Evolutionary conservation across 2,329 filamentous ascomycete species (phyloP).

Genomic region (Stagonosporopsis chrysanthemi): DNA sequence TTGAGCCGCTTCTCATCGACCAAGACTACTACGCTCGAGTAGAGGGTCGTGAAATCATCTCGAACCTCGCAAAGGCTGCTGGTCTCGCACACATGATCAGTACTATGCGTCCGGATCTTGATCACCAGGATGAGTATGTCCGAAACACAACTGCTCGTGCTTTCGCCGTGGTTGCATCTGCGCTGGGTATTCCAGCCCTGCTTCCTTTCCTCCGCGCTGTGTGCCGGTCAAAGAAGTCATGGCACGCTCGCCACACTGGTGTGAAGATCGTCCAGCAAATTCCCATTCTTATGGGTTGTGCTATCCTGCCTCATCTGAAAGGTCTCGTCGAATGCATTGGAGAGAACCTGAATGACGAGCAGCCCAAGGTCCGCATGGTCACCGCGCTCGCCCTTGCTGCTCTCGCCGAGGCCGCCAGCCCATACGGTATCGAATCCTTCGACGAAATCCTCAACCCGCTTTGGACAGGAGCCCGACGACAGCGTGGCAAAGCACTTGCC

Average conservation of each 20-base stretch:
- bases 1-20: slow-evolving; percentile 98
- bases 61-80: slow-evolving; percentile 94
- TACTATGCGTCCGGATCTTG: slow-evolving; percentile 98
- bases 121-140: slow-evolving; percentile 98
- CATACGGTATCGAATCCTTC: slow-evolving; percentile 98
- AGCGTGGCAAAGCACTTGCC: slow-evolving; percentile 93
- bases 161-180: slow-evolving; percentile 96
- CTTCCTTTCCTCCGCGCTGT: slow-evolving; percentile 95
- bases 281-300: slow-evolving; percentile 97
- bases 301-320: slow-evolving; percentile 92
- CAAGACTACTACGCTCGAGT: slow-evolving; percentile 99
- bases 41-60: slow-evolving; percentile 98
- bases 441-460: slow-evolving; percentile 96
- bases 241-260: slow-evolving; percentile 96
- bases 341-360: slow-evolving; percentile 94
- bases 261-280: slow-evolving; percentile 99
- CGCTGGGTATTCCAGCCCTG: slow-evolving; percentile 92
- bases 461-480: slow-evolving; percentile 95
- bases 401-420: slow-evolving; percentile 93
- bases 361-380: slow-evolving; percentile 96
- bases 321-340: slow-evolving; percentile 96
- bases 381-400: slow-evolving; percentile 95
- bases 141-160: slow-evolving; percentile 96
- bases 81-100: slow-evolving; percentile 99
- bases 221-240: slow-evolving; percentile 97